Percentiles rank a stretch among this genome's conserved stretches.
Evolutionary conservation across 2,329 filamentous ascomycete genomes (phyloP).

Genomic region (Ascochyta fabae): DNA sequence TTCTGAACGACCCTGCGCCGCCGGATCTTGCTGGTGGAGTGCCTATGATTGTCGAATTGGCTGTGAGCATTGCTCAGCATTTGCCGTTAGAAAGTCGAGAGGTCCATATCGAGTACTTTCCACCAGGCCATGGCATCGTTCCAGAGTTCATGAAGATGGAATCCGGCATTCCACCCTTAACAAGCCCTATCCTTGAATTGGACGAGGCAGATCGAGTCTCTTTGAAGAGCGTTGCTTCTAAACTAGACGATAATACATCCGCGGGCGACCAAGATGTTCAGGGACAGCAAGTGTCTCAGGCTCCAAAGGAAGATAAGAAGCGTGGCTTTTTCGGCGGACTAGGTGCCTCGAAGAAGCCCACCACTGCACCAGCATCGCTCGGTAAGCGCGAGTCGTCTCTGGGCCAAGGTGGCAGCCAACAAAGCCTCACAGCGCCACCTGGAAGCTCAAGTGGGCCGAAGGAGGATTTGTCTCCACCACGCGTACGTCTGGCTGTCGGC

Average conservation of each 20-base stretch:
- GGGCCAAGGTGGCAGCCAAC: constrained; percentile 47
- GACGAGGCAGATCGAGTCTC: constrained; percentile 53
- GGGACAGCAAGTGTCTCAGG: constrained; percentile 41
- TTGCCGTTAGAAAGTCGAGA: constrained; percentile 90
- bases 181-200: constrained; percentile 50
- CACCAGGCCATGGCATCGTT: constrained; percentile 75
- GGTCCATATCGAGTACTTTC: constrained; percentile 83
- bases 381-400: constrained; percentile 50
- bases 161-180: constrained; percentile 57
- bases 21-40: constrained; percentile 85
- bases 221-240: constrained; percentile 42
- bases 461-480: constrained; percentile 51
- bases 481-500: constrained; percentile 57
- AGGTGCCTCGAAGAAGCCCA: constrained; percentile 48
- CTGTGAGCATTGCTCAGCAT: constrained; percentile 83
- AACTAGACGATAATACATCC: constrained; percentile 37
- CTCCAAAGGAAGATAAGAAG: constrained; percentile 44
- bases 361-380: constrained; percentile 36
- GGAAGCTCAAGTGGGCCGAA: constrained; percentile 49
- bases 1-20: constrained; percentile 77
- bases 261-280: constrained; percentile 39
- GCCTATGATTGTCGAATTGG: constrained; percentile 90
- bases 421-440: constrained; percentile 44
- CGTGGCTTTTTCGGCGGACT: constrained; percentile 54
- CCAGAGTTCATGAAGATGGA: constrained; percentile 86